These are phyloP conservation scores for Dothiorella sarmentorum DNA, from an alignment of 2,329 filamentous ascomycete species.

Conservation along the genomic window DNA sequence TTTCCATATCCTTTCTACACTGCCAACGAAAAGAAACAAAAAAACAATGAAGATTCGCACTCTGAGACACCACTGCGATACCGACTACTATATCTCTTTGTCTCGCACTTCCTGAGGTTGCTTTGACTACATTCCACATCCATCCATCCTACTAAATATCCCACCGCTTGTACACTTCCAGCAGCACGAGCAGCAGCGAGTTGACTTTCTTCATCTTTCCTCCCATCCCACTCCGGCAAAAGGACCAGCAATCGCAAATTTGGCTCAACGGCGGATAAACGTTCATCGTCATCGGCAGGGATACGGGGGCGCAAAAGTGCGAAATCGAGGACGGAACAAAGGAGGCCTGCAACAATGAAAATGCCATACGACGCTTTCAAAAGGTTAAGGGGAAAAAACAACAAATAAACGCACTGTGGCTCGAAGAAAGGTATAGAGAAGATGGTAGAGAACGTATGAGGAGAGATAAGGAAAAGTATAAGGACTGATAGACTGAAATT, in stretches of 20 bases:
- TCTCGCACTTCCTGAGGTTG: not conserved
- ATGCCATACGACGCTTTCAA: not conserved
- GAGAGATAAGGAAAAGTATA: not conserved
- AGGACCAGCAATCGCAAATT: not conserved
- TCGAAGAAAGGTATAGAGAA: not conserved
- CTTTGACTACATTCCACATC: not conserved
- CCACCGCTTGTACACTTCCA: not conserved
- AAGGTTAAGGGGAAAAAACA: not conserved
- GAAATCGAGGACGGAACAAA: not conserved
- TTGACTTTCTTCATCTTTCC: not conserved
- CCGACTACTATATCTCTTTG: conserved; percentile 1
- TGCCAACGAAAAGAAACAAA: not conserved
- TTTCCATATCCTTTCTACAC: not conserved
- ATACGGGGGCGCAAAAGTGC: not conserved
- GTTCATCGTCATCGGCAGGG: not conserved
- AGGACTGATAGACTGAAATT: not conserved
- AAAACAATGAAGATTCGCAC: not conserved
- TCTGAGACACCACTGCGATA: not conserved
- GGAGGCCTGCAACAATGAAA: not conserved
- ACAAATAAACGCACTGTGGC: not conserved
- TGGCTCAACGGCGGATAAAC: not conserved
- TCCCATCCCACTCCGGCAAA: not conserved
- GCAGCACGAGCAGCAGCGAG: too few species aligned
- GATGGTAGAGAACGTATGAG: not conserved
- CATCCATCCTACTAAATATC: not conserved